A percentile compares a stretch with the other conserved stretches of the same genome.
phyloP scores from a whole-genome alignment of 2,329 filamentous ascomycete genomes.

The Colletotrichum filicis region DNA sequence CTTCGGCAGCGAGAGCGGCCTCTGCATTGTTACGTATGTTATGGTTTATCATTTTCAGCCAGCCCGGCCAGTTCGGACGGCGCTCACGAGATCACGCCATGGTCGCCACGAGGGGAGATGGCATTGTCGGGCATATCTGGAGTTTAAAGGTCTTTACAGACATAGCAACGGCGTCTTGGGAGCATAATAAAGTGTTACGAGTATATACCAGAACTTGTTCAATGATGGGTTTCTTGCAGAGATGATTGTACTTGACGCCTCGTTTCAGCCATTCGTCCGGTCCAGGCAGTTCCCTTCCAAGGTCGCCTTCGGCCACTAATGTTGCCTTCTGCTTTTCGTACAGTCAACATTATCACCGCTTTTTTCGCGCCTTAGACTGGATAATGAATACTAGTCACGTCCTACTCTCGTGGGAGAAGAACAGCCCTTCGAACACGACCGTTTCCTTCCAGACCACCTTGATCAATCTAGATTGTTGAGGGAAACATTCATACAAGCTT shows the following conservation, averaged over 20 bases:
- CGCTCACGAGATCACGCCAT: constrained; percentile 34
- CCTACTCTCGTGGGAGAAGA: background rate
- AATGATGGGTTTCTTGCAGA: background rate
- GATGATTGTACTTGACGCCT: background rate
- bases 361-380: background rate
- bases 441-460: too few species aligned
- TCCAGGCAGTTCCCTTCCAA: background rate
- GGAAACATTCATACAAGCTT: too few species aligned
- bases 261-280: background rate
- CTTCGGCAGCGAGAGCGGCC: constrained; percentile 8
- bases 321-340: too few species aligned
- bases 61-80: constrained; percentile 11
- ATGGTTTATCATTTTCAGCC: constrained; percentile 31
- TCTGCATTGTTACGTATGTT: constrained; percentile 23
- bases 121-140: constrained; percentile 33
- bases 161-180: constrained; percentile 35
- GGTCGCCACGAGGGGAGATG: constrained; percentile 20
- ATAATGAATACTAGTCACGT: background rate
- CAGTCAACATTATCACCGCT: background rate
- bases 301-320: background rate
- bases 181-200: constrained; percentile 32
- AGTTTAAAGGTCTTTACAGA: constrained; percentile 35
- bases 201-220: background rate
- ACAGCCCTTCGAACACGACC: too few species aligned
- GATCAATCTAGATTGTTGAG: too few species aligned